A percentile compares a stretch with the other conserved stretches of the same genome.
phyloP scores from a whole-genome alignment of 345 rosid species.

The Eucalyptus tenuipes region DNA sequence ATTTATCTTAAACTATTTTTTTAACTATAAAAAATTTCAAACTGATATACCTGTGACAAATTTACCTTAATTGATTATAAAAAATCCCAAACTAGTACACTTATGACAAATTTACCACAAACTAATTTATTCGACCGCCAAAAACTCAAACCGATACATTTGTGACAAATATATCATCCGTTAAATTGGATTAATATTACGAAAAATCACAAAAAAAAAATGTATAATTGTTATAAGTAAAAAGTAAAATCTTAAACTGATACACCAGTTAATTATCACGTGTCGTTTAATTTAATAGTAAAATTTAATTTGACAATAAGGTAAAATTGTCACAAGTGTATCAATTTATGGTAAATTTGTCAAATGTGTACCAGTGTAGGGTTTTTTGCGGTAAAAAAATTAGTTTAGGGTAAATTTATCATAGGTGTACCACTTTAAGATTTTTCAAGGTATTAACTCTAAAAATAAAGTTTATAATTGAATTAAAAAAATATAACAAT shows the following conservation, averaged over 20 bases:
- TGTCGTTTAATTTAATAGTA: too few relatives aligned
- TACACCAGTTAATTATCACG: rapidly evolving
- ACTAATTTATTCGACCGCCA: too few relatives aligned
- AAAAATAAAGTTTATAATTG: rapidly evolving
- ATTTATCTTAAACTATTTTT: too few relatives aligned
- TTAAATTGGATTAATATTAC: too few relatives aligned
- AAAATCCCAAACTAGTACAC: rapidly evolving
- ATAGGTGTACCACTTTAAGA: rapidly evolving
- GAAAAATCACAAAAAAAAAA: rapidly evolving
- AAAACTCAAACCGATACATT: rapidly evolving
- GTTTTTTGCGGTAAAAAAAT: rapidly evolving
- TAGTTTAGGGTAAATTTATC: rapidly evolving
- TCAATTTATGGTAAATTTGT: rapidly evolving
- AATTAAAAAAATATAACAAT: too few relatives aligned
- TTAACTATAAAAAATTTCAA: too few relatives aligned
- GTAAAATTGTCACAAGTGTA: too few relatives aligned
- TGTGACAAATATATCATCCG: rapidly evolving
- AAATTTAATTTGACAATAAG: rapidly evolving
- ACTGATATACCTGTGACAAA: rapidly evolving
- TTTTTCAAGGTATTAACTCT: rapidly evolving
- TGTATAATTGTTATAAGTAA: rapidly evolving
- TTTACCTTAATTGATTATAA: rapidly evolving
- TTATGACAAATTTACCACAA: rapidly evolving
- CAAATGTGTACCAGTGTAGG: too few relatives aligned
- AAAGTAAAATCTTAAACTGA: rapidly evolving